Evolutionary conservation across 768 basidiomycete species (phyloP), one percentile per base, ranked within the genome.

Genomic region (Auricularia cornea): DNA sequence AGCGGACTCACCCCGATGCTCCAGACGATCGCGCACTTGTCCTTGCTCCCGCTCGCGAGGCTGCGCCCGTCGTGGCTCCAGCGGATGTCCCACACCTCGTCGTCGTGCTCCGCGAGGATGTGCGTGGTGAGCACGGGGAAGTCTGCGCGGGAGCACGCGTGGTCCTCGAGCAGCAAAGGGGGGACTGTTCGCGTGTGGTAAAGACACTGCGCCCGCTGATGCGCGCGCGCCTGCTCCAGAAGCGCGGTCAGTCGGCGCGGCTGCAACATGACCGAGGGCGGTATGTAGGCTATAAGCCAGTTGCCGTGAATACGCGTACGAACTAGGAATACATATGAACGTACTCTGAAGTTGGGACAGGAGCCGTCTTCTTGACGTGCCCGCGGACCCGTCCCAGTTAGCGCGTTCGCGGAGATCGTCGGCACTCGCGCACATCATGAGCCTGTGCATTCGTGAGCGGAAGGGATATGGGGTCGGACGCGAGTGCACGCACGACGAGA

Each of bases 21-120:
- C 95, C 95, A 98, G 59, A 98, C 89, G 62, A 97, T 90, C 6
- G 90, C 94, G 3, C 83, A 81, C 76, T 84, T 85, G 75, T 98
- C 96, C 73, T 84, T 91, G 62, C 94, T 89, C 40, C 89, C 90
- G 67, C 87, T 94, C 32, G 95, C 97, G 59, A 99, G 79, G 69
- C 82, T 87, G 59, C 75, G 74, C 2, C 97, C 97, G 71, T 88
- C 87, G 68, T 91, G 92, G 74, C 94, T 96, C 95, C 95, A 99
- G 72, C 89, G 89, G 64, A 98, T 75, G 71, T 90, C 87, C 95
- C 96, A 98, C 51, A 99, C 94, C 72, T 99, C 94, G 71, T 98
- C 92, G 12, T 80, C 82, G 74, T 98, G 96, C 32, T 88, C 91
- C 54, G 87, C 83, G 64, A 98, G 77, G 60, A 94, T 87, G 29